phyloP scores from a whole-genome alignment of 2,329 filamentous ascomycete genomes.

The Exophiala calicioides region DNA sequence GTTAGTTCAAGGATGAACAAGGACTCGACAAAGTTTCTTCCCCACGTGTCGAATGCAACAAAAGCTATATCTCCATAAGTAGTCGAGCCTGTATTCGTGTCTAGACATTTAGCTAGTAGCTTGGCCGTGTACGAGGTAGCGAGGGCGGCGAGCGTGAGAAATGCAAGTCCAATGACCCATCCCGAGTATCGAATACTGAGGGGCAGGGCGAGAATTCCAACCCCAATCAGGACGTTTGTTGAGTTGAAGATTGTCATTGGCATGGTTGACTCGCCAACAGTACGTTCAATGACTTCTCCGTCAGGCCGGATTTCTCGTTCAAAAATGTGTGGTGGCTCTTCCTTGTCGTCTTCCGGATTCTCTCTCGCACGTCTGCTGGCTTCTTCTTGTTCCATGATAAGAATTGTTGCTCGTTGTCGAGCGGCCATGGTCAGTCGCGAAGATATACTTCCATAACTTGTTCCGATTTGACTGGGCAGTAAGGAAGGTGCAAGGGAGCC shows the following conservation, averaged over 20 bases:
- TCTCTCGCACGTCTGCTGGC: slow-evolving; percentile 42
- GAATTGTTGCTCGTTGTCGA: slow-evolving; percentile 56
- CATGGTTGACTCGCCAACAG: slow-evolving; percentile 91
- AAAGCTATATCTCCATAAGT: slow-evolving; percentile 94
- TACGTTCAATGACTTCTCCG: slow-evolving; percentile 77
- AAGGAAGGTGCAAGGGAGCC: slow-evolving; percentile 12
- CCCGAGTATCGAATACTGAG: slow-evolving; percentile 84
- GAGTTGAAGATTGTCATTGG: slow-evolving; percentile 97
- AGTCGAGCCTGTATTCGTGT: slow-evolving; percentile 79
- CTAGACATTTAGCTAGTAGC: slow-evolving; percentile 82
- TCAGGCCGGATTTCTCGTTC: slow-evolving; percentile 29
- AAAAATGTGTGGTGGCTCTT: slow-evolving; percentile 19
- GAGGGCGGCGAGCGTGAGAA: slow-evolving; percentile 71
- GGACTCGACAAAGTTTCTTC: slow-evolving; percentile 77
- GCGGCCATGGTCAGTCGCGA: slow-evolving; percentile 59
- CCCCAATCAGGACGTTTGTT: slow-evolving; percentile 87
- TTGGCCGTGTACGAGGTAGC: slow-evolving; percentile 85
- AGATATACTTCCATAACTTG: slow-evolving; percentile 61
- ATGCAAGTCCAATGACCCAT: slow-evolving; percentile 78
- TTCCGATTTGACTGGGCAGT: slow-evolving; percentile 39
- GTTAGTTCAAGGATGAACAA: slow-evolving; percentile 86
- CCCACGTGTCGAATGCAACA: slow-evolving; percentile 81
- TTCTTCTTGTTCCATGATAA: slow-evolving; percentile 54
- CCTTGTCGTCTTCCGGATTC: slow-evolving; percentile 28
- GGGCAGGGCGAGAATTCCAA: slow-evolving; percentile 85